Conservation (phyloP, 306 rosid species). For the Casuarina glauca region DNA sequence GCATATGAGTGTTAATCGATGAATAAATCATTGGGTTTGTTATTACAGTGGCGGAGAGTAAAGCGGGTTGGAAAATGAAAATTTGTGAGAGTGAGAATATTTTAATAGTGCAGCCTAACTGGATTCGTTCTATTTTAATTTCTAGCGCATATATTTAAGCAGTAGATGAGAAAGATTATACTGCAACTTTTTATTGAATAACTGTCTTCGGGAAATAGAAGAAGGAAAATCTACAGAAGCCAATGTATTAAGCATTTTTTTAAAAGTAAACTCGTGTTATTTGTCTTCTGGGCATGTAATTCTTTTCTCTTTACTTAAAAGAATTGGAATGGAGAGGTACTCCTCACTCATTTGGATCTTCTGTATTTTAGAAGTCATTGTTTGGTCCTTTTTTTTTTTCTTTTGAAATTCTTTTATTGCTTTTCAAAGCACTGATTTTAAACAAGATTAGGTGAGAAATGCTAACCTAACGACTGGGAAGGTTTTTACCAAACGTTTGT, state of each 20-base stretch:
- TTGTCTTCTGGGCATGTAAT: neutral
- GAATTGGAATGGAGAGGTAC: neutral
- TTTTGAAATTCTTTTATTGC: neutral
- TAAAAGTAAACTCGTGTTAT: neutral
- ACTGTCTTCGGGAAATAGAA: neutral
- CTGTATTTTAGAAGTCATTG: neutral
- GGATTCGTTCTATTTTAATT: no score
- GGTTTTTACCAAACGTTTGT: neutral
- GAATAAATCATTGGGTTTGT: no score
- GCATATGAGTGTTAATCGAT: no score
- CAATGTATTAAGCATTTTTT: neutral
- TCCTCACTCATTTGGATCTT: neutral
- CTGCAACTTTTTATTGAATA: neutral
- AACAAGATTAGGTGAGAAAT: neutral
- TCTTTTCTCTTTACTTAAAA: neutral
- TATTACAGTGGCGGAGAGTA: no score
- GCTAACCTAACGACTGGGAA: neutral
- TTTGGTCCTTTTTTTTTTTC: neutral
- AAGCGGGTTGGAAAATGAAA: no score
- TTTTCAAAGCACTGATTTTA: neutral
- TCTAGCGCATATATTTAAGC: neutral
- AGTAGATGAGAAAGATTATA: neutral
- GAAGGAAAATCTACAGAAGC: neutral
- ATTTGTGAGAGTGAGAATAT: no score
- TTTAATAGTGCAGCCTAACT: no score